These are phyloP conservation scores for Venturia aucupariae DNA, from an alignment of 2,329 filamentous ascomycete species.

Conservation along the genomic window DNA sequence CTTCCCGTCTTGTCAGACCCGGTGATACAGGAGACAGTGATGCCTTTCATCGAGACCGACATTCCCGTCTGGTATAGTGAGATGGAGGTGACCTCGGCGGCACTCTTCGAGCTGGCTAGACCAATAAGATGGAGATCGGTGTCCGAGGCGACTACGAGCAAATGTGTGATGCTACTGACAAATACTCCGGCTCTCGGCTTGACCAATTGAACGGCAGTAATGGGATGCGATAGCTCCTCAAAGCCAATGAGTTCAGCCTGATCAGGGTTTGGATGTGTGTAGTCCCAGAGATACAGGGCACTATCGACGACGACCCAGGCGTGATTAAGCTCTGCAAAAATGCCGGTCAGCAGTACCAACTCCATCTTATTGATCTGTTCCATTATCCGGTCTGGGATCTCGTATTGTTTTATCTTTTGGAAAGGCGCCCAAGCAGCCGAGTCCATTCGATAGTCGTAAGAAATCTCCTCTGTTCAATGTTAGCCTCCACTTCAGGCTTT, in stretches of 20 bases:
- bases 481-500: background rate
- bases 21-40: constrained; percentile 68
- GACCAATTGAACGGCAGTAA: constrained; percentile 83
- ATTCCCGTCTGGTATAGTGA: constrained; percentile 84
- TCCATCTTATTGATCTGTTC: constrained; percentile 84
- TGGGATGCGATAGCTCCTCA: constrained; percentile 79
- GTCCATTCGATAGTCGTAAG: constrained; percentile 82
- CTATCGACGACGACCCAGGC: constrained; percentile 96
- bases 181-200: constrained; percentile 82
- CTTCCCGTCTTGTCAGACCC: constrained; percentile 71
- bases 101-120: constrained; percentile 56
- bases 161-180: constrained; percentile 71
- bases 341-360: constrained; percentile 83
- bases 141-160: constrained; percentile 81
- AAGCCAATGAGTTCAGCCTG: constrained; percentile 84
- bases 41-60: constrained; percentile 64
- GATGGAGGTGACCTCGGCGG: constrained; percentile 61
- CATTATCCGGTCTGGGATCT: constrained; percentile 85
- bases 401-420: constrained; percentile 75
- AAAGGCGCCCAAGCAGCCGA: constrained; percentile 74
- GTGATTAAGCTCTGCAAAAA: constrained; percentile 90
- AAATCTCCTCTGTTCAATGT: constrained; percentile 62
- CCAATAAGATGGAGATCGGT: constrained; percentile 82
- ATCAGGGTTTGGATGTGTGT: constrained; percentile 83
- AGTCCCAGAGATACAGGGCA: constrained; percentile 95